Base-by-base conservation (phyloP, 2,329 filamentous ascomycete genomes). In the Aspergillus udagawae region DNA sequence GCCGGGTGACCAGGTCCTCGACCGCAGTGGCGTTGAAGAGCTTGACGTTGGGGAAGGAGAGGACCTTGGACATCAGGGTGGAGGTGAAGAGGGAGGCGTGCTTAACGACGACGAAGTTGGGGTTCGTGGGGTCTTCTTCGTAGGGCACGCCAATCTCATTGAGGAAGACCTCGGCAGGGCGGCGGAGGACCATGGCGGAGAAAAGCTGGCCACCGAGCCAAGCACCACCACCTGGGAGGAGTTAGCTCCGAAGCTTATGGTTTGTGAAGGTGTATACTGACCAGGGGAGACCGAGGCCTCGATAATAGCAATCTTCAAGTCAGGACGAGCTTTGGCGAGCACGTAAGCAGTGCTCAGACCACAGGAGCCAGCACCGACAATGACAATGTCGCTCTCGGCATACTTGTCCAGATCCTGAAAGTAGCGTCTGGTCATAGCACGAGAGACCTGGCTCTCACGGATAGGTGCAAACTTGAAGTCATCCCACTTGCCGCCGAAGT, bases 191-290 rank as follows among this genome's bases (percentile, higher is more conserved):
- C 92, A 96, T 96, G 70, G 92, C 92, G 60, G 86, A 90, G 85
- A 97, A 96, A 57, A 96, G 89, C 80, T 96, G 92, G 20, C 92
- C 92, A 57, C 92, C 92, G 49, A 96, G 86, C 92, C 92, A 96
- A 60, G 91, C 92, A 68, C 92, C 92, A 63, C 92, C 92, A 59
- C 90, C 90, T 80, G 41, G 60, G 3, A 50, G 6, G 14, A 52
- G 49, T 62, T 35, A 65, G 60, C 54, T 20, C 35, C n/a, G 14
- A 10, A n/a, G 12, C 4, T 2, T 17, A 20, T 4, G 6, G n/a
- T 4, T 12, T 17, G 20, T 17, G 7, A 14, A 21, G 21, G 21
- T 10, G 12, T 27, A n/a, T 52, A 67, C 71, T 58, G 61, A 77
- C 84, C 78, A 53, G 92, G 92, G 52, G 90, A 88, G 49, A 96